A percentile compares a stretch with the other conserved stretches of the same genome.
phyloP scores from a whole-genome alignment of 2,329 filamentous ascomycete genomes.

The Teratosphaeria destructans region DNA sequence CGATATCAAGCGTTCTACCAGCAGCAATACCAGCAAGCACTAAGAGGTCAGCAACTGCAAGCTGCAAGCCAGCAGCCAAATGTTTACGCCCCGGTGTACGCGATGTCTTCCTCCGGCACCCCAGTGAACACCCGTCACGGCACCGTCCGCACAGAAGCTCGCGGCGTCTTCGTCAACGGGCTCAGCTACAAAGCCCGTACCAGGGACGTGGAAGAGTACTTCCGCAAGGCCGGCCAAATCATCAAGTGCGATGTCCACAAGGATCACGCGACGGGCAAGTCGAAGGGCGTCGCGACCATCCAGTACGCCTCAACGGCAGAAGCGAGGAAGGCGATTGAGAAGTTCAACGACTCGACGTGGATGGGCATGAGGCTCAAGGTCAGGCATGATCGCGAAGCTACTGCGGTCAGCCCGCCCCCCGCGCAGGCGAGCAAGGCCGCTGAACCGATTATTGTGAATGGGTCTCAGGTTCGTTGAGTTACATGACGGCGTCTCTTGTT shows the following conservation, averaged over 20 bases:
- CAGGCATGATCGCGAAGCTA: conserved; percentile 16
- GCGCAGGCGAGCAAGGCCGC: conserved; percentile 2
- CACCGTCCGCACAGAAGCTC: conserved; percentile 14
- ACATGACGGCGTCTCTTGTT: neutral
- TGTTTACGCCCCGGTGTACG: neutral
- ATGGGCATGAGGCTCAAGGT: conserved; percentile 18
- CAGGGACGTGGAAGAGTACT: conserved; percentile 16
- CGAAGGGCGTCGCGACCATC: conserved; percentile 21
- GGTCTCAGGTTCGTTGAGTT: conserved; percentile 6
- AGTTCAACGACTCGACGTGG: conserved; percentile 15
- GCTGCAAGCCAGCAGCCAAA: neutral
- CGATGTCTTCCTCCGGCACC: conserved; percentile 7
- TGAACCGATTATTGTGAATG: conserved; percentile 12
- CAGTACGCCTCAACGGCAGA: conserved; percentile 15
- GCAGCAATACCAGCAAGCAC: conserved; percentile 3
- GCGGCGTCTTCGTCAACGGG: conserved; percentile 20
- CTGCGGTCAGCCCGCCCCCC: conserved; percentile 12
- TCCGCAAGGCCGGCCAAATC: conserved; percentile 17
- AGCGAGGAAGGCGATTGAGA: conserved; percentile 15
- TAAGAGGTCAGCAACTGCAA: neutral
- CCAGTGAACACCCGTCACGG: conserved; percentile 18
- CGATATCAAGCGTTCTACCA: neutral
- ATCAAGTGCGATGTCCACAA: conserved; percentile 17
- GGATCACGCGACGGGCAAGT: conserved; percentile 15
- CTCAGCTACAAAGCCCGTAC: conserved; percentile 19